phyloP scores from a whole-genome alignment of 139 green algal species.

The Eudorina sp. region DNA sequence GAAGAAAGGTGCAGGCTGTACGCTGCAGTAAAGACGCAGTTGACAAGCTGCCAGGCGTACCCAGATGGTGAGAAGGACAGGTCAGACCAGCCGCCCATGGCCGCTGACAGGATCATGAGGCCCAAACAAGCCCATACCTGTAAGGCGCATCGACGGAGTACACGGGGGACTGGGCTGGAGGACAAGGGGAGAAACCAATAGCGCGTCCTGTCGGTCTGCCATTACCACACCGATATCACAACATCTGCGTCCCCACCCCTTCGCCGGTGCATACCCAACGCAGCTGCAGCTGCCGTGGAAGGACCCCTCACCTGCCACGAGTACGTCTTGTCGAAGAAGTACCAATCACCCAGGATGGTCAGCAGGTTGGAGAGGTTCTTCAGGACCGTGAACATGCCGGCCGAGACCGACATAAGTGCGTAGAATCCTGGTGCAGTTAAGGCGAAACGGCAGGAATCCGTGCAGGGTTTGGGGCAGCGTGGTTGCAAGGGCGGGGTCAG shows the following conservation, averaged over 20 bases:
- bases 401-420: conserved; percentile 79
- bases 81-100: conserved; percentile 87
- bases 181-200: too few relatives aligned
- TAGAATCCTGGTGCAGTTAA: conserved; percentile 82
- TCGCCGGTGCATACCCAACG: background rate
- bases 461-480: background rate
- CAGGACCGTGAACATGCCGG: conserved; percentile 80
- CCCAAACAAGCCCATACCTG: conserved; percentile 79
- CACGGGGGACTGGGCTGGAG: background rate
- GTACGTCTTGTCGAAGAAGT: conserved; percentile 79
- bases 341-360: conserved; percentile 85
- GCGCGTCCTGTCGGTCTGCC: too few relatives aligned
- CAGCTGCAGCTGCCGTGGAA: background rate
- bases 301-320: conserved; percentile 69
- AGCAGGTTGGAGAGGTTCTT: conserved; percentile 97
- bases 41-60: conserved; percentile 92
- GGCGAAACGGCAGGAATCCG: too few relatives aligned
- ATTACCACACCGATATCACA: too few relatives aligned
- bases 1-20: conserved; percentile 87
- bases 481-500: too few relatives aligned
- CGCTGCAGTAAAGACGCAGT: conserved; percentile 88
- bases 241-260: background rate
- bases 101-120: conserved; percentile 88
- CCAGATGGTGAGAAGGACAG: conserved; percentile 82
- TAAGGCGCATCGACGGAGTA: background rate